Conservation (phyloP, 306 rosid genomes). For the Acacia melanoxylon region DNA sequence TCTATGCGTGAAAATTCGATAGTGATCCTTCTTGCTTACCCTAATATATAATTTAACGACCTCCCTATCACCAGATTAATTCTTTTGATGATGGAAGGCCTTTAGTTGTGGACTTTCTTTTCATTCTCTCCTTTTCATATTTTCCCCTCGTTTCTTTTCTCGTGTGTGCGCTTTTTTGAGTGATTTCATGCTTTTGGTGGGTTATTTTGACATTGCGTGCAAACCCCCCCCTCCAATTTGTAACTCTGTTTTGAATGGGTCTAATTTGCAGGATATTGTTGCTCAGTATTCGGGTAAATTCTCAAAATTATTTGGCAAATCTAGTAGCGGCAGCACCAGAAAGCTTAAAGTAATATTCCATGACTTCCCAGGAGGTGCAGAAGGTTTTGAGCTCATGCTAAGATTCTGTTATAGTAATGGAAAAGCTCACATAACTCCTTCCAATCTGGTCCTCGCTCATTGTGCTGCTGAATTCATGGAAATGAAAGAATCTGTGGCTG, state of each 20-base stretch:
- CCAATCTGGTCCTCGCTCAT: slow-evolving; percentile 55
- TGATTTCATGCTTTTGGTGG: slow-evolving; percentile 38
- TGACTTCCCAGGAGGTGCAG: slow-evolving; percentile 94
- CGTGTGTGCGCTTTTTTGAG: slow-evolving; percentile 11
- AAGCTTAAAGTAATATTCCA: slow-evolving; percentile 79
- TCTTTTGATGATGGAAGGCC: background rate
- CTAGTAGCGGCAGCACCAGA: slow-evolving; percentile 45
- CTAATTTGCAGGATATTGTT: slow-evolving; percentile 55
- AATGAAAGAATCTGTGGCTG: slow-evolving; percentile 59
- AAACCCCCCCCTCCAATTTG: background rate
- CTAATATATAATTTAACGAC: slow-evolving; percentile 1
- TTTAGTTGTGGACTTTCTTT: slow-evolving; percentile 6
- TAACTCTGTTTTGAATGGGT: slow-evolving; percentile 15
- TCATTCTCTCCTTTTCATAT: slow-evolving; percentile 8
- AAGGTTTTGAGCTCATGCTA: slow-evolving; percentile 76
- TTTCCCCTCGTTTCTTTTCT: background rate
- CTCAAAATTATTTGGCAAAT: slow-evolving; percentile 69
- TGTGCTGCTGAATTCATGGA: slow-evolving; percentile 85
- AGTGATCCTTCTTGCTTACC: background rate
- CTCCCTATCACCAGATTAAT: background rate
- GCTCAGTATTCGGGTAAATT: slow-evolving; percentile 67
- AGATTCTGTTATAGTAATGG: slow-evolving; percentile 80
- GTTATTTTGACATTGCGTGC: background rate
- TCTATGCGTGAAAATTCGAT: slow-evolving; percentile 1
- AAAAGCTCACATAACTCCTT: slow-evolving; percentile 50